Base-by-base conservation (phyloP, 176 grass and related monocot genomes). In the Lolium perenne region DNA sequence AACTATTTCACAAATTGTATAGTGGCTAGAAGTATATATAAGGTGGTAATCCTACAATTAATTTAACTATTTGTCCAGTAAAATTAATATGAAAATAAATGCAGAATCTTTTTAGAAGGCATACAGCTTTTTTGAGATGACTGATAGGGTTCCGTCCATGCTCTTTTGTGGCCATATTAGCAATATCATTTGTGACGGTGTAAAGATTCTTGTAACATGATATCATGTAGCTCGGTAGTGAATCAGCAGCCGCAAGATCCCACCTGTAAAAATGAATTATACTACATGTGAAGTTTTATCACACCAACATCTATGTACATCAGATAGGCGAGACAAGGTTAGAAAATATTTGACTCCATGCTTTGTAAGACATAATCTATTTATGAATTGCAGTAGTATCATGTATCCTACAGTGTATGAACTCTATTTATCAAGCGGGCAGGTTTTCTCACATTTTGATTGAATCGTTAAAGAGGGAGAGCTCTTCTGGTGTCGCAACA, bases 161-260 rank as follows among this genome's bases (percentile, higher is more conserved):
- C 43, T 92, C 83, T 70, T 83, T 84, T 20, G 59, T 14, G 0
- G 56, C 83, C 65, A 83, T 88, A 38, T 87, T n/a, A 0, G 90
- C 86, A 0, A 92, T 91, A 25, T 90, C 90, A 61, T 92, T 83
- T 15, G 90, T 92, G 35, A 89, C 50, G 3, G 80, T 82, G 38
- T 87, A 84, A 57, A 97, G 73, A 51, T 49, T 82, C 17, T 50
- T 89, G 71, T 86, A 97, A 80, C 87, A 90, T 60, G 68, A 49
- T 50, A 73, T 85, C 94, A 97, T 97, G 59, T 81, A 94, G 12
- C 13, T 40, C 0, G 92, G 94, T 47, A 94, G 88, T 58, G 92
- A 89, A 73, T 88, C 68, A 1, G 64, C 43, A 65, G 77, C 80
- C 17, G 50, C 73, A 10, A 40, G 10, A 43, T 90, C 88, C 94